These are phyloP conservation scores for Fusarium drepaniforme DNA, from an alignment of 2,329 filamentous ascomycete species.

Conservation along the genomic window DNA sequence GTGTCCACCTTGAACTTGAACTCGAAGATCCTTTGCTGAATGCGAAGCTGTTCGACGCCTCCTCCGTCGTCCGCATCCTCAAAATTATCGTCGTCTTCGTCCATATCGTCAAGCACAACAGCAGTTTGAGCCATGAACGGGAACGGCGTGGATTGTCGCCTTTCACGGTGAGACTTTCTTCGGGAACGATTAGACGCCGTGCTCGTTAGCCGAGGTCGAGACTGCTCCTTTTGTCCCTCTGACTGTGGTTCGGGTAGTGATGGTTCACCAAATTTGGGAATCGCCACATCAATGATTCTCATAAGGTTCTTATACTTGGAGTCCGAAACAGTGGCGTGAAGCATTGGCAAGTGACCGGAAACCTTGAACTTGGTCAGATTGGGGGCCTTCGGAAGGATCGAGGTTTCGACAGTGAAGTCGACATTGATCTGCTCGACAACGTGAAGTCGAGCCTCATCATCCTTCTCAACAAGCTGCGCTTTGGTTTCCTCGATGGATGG, in stretches of 20 bases:
- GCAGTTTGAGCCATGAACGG: constrained; percentile 80
- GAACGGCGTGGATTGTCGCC: constrained; percentile 78
- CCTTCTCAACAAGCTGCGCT: constrained; percentile 77
- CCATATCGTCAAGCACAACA: constrained; percentile 83
- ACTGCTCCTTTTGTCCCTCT: constrained; percentile 39
- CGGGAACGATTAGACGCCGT: constrained; percentile 59
- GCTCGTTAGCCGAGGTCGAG: constrained; percentile 61
- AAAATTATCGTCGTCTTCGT: constrained; percentile 75
- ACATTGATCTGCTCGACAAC: constrained; percentile 98
- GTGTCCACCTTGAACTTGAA: constrained; percentile 97
- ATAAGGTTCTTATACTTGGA: constrained; percentile 97
- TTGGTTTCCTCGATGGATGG: constrained; percentile 93
- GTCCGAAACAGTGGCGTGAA: constrained; percentile 93
- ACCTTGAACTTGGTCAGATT: constrained; percentile 93
- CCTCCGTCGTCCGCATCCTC: constrained; percentile 74
- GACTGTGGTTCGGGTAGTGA: constrained; percentile 39
- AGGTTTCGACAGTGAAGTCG: constrained; percentile 95
- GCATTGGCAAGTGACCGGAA: constrained; percentile 89
- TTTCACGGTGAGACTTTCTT: constrained; percentile 59
- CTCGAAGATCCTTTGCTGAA: constrained; percentile 93
- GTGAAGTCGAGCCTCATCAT: constrained; percentile 80
- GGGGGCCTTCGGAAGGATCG: constrained; percentile 95
- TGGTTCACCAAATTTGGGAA: constrained; percentile 79
- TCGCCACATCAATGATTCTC: constrained; percentile 94
- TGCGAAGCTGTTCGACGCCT: constrained; percentile 70